Conservation (phyloP, 441 rosid species). For the Syzygium syzygioides region DNA sequence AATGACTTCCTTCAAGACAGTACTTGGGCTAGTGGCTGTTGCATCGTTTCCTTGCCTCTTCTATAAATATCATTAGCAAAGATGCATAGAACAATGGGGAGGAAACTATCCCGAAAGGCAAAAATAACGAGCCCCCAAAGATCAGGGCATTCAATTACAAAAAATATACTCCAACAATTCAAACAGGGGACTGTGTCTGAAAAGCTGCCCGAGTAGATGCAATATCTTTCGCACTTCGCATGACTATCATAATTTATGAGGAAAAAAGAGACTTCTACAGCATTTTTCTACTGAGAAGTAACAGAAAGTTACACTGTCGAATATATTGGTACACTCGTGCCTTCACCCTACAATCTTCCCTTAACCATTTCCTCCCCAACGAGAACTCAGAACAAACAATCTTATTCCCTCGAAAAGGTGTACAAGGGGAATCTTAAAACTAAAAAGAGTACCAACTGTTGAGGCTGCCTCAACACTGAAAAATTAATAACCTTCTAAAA, state of each 20-base stretch:
- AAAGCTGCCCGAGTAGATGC: neutral
- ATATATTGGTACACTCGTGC: neutral
- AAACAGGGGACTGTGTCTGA: neutral
- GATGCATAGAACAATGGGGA: neutral
- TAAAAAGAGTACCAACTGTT: neutral
- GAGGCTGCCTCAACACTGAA: neutral
- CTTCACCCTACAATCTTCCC: neutral
- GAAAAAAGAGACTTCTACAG: neutral
- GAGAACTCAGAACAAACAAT: neutral
- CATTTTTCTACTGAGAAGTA: neutral
- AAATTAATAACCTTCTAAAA: neutral
- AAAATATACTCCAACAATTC: neutral
- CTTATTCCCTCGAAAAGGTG: neutral
- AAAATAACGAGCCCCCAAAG: neutral
- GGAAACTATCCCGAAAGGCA: neutral
- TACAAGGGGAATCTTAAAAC: neutral
- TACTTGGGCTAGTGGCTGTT: neutral
- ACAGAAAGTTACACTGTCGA: neutral
- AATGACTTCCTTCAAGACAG: neutral
- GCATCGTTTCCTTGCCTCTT: neutral
- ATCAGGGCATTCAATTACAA: neutral
- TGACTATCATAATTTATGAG: neutral
- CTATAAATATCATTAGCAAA: neutral
- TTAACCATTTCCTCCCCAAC: neutral
- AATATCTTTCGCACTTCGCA: neutral